Evolutionary conservation across 1,139 yeast species (phyloP).

Genomic region (Tardiomyces depauwii): DNA sequence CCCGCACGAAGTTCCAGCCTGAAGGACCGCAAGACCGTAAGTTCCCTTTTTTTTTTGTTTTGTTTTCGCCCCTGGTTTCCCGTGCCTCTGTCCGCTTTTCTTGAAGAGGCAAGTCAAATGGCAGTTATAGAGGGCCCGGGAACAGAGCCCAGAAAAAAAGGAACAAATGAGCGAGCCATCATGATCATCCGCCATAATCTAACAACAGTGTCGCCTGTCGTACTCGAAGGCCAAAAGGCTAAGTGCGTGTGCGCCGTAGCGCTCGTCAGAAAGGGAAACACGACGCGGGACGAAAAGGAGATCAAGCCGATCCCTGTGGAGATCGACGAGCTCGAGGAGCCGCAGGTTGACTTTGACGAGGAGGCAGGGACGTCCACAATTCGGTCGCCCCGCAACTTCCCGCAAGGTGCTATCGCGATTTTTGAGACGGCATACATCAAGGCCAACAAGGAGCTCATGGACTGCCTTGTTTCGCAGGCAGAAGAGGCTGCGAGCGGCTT

Average conservation of each 20-base stretch:
- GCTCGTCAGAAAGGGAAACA: slow-evolving; percentile 42
- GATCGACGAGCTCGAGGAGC: slow-evolving; percentile 41
- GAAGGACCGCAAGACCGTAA: slow-evolving; percentile 22
- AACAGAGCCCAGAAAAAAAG: too few species aligned
- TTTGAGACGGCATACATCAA: slow-evolving; percentile 48
- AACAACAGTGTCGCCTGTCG: slow-evolving; percentile 4
- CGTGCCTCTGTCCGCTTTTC: too few species aligned
- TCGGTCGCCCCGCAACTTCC: slow-evolving; percentile 47
- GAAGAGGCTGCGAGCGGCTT: slow-evolving; percentile 50
- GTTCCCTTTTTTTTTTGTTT: slow-evolving; percentile 11
- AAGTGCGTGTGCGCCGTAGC: slow-evolving; percentile 49
- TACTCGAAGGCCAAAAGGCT: slow-evolving; percentile 50
- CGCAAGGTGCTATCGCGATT: slow-evolving; percentile 86
- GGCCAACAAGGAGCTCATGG: slow-evolving; percentile 42
- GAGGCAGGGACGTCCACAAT: slow-evolving; percentile 38
- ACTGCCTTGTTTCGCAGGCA: slow-evolving; percentile 3
- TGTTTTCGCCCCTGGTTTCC: too few species aligned
- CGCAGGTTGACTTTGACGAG: slow-evolving; percentile 36
- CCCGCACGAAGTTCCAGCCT: slow-evolving; percentile 62
- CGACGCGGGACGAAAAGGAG: slow-evolving; percentile 20
- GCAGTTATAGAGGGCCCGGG: not conserved
- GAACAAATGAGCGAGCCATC: too few species aligned
- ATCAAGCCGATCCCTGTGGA: slow-evolving; percentile 56
- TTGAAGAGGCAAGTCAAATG: too few species aligned
- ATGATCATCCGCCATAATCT: too few species aligned